Evolutionary conservation across 2,329 filamentous ascomycete genomes (phyloP).

Genomic region (Botrytis elliptica): DNA sequence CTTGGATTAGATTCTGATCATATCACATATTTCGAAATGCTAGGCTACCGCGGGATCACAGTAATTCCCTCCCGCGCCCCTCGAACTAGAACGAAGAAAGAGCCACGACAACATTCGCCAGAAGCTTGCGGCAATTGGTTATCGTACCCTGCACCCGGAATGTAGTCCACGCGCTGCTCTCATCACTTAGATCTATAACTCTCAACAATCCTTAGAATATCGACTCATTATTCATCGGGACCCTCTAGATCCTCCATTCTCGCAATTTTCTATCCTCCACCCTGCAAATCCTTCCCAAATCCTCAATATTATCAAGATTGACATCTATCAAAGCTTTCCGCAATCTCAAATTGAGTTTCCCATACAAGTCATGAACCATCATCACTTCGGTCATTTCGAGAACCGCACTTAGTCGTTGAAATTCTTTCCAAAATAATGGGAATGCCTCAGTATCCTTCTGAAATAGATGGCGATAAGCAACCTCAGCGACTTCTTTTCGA

Average conservation of each 20-base stretch:
- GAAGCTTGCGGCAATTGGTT: neutral
- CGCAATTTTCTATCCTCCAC: neutral
- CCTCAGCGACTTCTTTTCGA: neutral
- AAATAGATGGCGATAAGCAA: neutral
- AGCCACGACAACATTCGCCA: neutral
- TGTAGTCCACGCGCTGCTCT: neutral
- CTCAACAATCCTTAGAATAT: neutral
- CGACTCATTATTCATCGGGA: neutral
- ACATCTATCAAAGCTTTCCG: neutral
- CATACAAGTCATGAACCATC: neutral
- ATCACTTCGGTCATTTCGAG: neutral
- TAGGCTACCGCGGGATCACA: too few species aligned
- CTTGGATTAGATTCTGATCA: neutral
- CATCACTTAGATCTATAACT: accelerated
- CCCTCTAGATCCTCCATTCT: neutral
- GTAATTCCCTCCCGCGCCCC: too few species aligned
- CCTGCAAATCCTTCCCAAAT: neutral
- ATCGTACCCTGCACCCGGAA: neutral
- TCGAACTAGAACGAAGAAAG: neutral
- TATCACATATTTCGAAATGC: neutral
- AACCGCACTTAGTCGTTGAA: neutral
- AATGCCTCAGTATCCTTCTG: neutral
- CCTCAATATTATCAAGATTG: neutral
- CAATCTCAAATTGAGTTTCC: neutral
- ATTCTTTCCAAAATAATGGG: neutral